Base-by-base conservation (phyloP, 768 basidiomycete species). In the Russula sp. region DNA sequence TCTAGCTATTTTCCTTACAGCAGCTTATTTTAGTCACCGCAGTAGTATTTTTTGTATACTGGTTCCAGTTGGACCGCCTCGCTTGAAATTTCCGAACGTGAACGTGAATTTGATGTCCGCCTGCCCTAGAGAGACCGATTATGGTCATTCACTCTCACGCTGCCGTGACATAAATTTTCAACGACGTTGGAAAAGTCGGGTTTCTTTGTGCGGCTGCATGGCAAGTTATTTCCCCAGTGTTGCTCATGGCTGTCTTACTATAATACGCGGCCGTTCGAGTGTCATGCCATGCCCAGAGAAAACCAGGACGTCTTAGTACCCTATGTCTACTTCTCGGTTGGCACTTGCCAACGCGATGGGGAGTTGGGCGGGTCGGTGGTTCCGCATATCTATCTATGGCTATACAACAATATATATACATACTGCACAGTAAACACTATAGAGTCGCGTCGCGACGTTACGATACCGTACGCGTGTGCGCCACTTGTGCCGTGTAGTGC, bases 301-400 rank as follows among this genome's bases (percentile, higher is more conserved):
- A 48, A 88, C 68, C 26, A 65, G 75, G 88, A 85, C 87, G 81
- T 91, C 90, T 90, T 70, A 92, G 89, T 57, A 90, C 90, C 89
- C 88, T 71, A 76, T 71, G 80, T 72, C 86, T 83, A 76, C 80
- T 74, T 74, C 75, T 61, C 52, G 32, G 62, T 56, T 63, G 67
- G 70, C 40, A 20, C 14, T 38, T 61, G 54, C 64, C 64, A 65
- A 30, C 59, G 22, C 42, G 26, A 60, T 48, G 80, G 76, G 78
- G 80, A 78, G 79, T n/a, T 75, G 71, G 86, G 85, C 79, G 90
- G 89, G 90, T 88, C 87, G 89, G 90, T 86, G 80, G 88, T 85
- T 76, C 78, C 74, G 62, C 71, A 80, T 77, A 80, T 73, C 22
- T 5, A 28, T 42, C 22, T 22, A 28, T 4, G 2, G 4, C 28